phyloP scores from a whole-genome alignment of 257 asterid genomes.

The Agastache rugosa region DNA sequence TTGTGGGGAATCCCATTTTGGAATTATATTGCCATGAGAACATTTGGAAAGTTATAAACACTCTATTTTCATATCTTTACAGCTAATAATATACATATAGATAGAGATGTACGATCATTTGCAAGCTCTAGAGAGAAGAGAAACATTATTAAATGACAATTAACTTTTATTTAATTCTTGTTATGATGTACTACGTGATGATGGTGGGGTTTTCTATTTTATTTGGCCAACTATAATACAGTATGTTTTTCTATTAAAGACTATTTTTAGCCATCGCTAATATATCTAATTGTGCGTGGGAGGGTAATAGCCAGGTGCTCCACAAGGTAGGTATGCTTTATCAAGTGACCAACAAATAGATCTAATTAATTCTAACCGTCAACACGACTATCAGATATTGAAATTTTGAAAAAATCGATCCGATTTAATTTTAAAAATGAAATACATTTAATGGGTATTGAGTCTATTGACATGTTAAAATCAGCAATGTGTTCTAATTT shows the following conservation, averaged over 20 bases:
- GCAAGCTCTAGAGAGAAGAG: background rate
- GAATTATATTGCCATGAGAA: background rate
- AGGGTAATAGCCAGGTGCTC: background rate
- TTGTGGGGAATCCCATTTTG: conserved; percentile 27
- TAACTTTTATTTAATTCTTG: background rate
- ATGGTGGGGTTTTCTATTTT: background rate
- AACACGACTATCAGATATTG: too few species aligned
- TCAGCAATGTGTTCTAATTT: too few species aligned
- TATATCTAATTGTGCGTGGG: background rate
- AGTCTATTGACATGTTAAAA: too few species aligned
- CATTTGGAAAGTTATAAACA: conserved; percentile 1
- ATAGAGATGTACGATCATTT: background rate
- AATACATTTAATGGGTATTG: too few species aligned
- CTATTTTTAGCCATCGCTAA: background rate
- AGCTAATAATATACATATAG: conserved; percentile 15
- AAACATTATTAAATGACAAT: background rate
- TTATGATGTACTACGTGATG: background rate
- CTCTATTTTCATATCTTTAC: conserved; percentile 20
- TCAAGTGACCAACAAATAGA: background rate
- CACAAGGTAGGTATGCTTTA: background rate
- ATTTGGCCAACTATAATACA: background rate
- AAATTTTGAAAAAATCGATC: too few species aligned
- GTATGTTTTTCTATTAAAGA: background rate
- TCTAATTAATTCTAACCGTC: too few species aligned
- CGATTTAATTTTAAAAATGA: too few species aligned